Evolutionary conservation across 2,329 filamentous ascomycete species (phyloP).

Genomic region (Coniella vitis): DNA sequence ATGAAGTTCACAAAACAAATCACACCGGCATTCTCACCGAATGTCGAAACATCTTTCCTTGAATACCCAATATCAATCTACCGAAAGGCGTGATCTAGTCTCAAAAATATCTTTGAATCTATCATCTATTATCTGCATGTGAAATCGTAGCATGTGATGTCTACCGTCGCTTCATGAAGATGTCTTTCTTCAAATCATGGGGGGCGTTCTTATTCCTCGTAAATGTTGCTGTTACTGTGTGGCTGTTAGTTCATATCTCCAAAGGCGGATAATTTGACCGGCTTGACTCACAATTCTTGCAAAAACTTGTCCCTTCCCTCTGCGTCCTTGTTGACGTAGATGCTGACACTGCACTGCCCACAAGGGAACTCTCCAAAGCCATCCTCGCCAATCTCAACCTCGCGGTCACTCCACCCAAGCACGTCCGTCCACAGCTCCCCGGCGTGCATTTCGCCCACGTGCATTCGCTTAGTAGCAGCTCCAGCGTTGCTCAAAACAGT

Average conservation of each 20-base stretch:
- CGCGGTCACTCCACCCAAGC: constrained; percentile 45
- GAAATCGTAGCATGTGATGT: not conserved
- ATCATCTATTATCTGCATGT: too few species aligned
- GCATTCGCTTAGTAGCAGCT: constrained; percentile 51
- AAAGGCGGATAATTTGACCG: not conserved
- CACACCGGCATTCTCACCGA: too few species aligned
- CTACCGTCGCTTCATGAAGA: too few species aligned
- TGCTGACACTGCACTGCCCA: constrained; percentile 44
- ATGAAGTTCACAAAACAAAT: too few species aligned
- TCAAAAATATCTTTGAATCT: too few species aligned
- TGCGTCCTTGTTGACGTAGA: constrained; percentile 53
- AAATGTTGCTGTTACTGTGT: constrained; percentile 24
- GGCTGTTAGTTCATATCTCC: not conserved
- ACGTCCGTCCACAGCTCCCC: constrained; percentile 61
- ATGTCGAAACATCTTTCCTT: too few species aligned
- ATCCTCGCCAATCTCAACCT: constrained; percentile 52
- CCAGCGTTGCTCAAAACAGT: constrained; percentile 50
- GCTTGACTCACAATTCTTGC: constrained; percentile 32
- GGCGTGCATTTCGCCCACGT: constrained; percentile 50
- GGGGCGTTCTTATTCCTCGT: constrained; percentile 18
- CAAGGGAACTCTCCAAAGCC: constrained; percentile 56
- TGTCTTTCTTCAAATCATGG: too few species aligned
- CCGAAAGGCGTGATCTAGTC: too few species aligned
- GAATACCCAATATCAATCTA: too few species aligned
- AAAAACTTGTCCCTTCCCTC: constrained; percentile 39